phyloP scores from a whole-genome alignment of 768 basidiomycete genomes.

The Austroboletus eburneus region DNA sequence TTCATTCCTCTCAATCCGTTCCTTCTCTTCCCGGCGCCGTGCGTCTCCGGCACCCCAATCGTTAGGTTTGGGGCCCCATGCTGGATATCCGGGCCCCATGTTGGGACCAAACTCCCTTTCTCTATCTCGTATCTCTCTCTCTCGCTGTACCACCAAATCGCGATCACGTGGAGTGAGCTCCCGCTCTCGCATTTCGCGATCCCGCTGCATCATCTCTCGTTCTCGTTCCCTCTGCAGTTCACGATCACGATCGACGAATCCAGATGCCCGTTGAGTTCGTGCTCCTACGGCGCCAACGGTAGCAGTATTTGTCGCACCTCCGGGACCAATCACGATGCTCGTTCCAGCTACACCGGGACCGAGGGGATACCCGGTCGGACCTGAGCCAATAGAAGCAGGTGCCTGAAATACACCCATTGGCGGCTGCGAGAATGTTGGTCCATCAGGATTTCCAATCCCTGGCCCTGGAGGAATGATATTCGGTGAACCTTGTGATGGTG shows the following conservation, averaged over 20 bases:
- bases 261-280: constrained; percentile 22
- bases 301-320: constrained; percentile 17
- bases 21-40: constrained; percentile 35
- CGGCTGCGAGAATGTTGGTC: constrained; percentile 20
- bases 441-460: constrained; percentile 13
- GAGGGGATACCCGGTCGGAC: constrained; percentile 17
- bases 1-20: constrained; percentile 20
- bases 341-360: constrained; percentile 18
- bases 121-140: constrained; percentile 24
- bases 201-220: constrained; percentile 27
- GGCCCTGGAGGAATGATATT: constrained; percentile 8
- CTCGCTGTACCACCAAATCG: constrained; percentile 19
- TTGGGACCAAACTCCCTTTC: constrained; percentile 26
- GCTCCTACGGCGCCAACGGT: constrained; percentile 15
- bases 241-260: constrained; percentile 32
- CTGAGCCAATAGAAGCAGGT: constrained; percentile 18
- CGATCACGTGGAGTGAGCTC: constrained; percentile 21
- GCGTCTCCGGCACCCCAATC: constrained; percentile 33
- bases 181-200: constrained; percentile 24
- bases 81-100: constrained; percentile 17
- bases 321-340: constrained; percentile 25
- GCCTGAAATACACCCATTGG: constrained; percentile 28
- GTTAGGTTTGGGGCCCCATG: constrained; percentile 32
- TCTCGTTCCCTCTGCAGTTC: constrained; percentile 23
- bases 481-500: constrained; percentile 9